Evolutionary conservation across 1,139 yeast species (phyloP), one percentile per base, ranked within the genome.

Genomic region (Candida frijolesensis): DNA sequence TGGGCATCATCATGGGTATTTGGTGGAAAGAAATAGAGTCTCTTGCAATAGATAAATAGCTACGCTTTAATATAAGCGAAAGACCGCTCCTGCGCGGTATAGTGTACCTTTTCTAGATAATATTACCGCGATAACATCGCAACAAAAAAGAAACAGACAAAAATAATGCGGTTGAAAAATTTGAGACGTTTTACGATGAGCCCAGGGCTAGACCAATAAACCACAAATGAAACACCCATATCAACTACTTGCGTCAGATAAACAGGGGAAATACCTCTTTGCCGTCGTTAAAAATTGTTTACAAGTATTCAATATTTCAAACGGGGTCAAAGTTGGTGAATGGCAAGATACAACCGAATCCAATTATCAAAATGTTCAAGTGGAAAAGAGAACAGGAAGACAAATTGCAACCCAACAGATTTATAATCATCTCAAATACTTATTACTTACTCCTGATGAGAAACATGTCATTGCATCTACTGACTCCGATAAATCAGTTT

Each of bases 401-500:
- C 47, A 47, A 37, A 49, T 53, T 15, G 33, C 49, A 9, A 50
- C 88, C 2, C 89, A 89, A 27, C 81, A 80, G 45, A 73, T 82
- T 22, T 82, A 76, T 66, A 84, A 85, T 55, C 82, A 84, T 57
- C 81, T 92, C 48, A 79, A 95, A 63, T 79, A 83, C 19, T 67
- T 90, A 57, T 67, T 70, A 4, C 63, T 89, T 41, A 58, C 70
- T 7, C 64, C 71, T 25, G 76, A 83, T 60, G 89, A 81, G 30
- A 65, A 73, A 45, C 74, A 76, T 58, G 65, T 92, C 41, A 72
- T 89, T 30, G 88, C 84, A 1, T 84, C 89, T 38, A 85, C 96
- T 3, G 96, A 89, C 62, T 87, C 87, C 55, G 95, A 89, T 62
- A 92, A 92, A 67, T 84, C 96, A 2, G 85, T 85, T 12, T 75